Conservation (phyloP, 1,139 yeast species). For the Cylindricascospora bacillispora region DNA sequence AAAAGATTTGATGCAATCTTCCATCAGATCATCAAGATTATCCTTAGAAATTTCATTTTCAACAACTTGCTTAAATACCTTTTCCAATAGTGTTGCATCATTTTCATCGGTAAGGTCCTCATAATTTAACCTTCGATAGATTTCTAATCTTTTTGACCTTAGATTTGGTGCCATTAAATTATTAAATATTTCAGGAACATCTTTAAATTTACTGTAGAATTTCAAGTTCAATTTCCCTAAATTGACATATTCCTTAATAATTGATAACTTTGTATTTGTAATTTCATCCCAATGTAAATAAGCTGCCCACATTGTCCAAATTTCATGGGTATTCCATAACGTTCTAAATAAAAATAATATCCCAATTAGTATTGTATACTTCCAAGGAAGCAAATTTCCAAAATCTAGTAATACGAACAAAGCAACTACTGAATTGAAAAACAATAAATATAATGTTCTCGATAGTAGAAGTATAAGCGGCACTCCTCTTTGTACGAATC, state of each 20-base stretch:
- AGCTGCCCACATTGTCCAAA: conserved; percentile 19
- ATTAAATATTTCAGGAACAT: conserved; percentile 3
- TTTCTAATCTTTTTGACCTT: conserved; percentile 1
- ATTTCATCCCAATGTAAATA: conserved; percentile 10
- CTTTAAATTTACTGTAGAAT: conserved; percentile 3
- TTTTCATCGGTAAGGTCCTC: conserved; percentile 1
- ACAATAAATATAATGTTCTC: conserved; percentile 13
- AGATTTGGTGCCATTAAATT: conserved; percentile 3
- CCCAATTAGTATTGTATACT: conserved; percentile 9
- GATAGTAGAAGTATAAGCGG: conserved; percentile 1
- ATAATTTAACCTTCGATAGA: conserved; percentile 1
- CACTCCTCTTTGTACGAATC: conserved; percentile 3
- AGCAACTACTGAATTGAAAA: conserved; percentile 14
- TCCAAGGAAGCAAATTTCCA: conserved; percentile 10
- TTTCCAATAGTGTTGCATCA: conserved; percentile 2
- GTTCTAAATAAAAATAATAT: conserved; percentile 11
- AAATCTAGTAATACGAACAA: conserved; percentile 13
- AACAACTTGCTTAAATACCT: conserved; percentile 1
- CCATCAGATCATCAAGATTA: conserved; percentile 2
- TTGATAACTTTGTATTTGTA: conserved; percentile 6
- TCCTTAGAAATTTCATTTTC: conserved; percentile 2
- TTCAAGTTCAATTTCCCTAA: conserved; percentile 1
- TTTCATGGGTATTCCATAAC: conserved; percentile 14
- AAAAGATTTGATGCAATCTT: conserved; percentile 1
- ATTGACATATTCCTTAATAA: conserved; percentile 8